Conservation (phyloP, 2,329 filamentous ascomycete genomes). For the Blastomyces parvus region DNA sequence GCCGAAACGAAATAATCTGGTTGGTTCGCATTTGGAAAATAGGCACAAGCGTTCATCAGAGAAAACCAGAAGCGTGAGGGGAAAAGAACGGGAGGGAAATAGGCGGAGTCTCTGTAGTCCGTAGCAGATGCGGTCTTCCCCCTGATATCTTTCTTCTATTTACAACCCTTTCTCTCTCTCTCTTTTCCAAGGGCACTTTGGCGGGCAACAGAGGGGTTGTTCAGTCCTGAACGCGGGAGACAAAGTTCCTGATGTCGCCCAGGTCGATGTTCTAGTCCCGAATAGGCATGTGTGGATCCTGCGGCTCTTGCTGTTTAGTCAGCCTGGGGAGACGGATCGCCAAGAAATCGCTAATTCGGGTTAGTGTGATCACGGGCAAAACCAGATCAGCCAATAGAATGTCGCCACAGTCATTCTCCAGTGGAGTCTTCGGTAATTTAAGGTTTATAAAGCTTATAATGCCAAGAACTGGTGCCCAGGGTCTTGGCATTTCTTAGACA, state of each 20-base stretch:
- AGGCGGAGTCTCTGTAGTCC: background rate
- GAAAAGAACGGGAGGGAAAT: background rate
- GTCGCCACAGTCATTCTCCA: background rate
- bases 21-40: background rate
- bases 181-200: background rate
- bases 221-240: too few relatives aligned
- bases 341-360: background rate
- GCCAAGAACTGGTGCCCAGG: background rate
- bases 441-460: conserved; percentile 1
- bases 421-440: background rate
- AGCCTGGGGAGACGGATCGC: background rate
- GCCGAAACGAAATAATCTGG: background rate
- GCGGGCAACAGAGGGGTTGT: background rate
- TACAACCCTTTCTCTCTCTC: background rate
- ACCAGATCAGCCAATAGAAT: background rate
- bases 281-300: background rate
- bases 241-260: background rate
- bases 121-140: background rate
- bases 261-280: background rate
- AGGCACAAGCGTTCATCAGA: too few relatives aligned
- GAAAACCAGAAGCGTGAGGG: background rate
- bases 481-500: background rate
- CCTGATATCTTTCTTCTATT: background rate
- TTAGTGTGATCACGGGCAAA: background rate
- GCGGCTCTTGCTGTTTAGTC: background rate